These are phyloP conservation scores for Gremmenia infestans DNA, from an alignment of 2,329 filamentous ascomycete species.

Conservation along the genomic window DNA sequence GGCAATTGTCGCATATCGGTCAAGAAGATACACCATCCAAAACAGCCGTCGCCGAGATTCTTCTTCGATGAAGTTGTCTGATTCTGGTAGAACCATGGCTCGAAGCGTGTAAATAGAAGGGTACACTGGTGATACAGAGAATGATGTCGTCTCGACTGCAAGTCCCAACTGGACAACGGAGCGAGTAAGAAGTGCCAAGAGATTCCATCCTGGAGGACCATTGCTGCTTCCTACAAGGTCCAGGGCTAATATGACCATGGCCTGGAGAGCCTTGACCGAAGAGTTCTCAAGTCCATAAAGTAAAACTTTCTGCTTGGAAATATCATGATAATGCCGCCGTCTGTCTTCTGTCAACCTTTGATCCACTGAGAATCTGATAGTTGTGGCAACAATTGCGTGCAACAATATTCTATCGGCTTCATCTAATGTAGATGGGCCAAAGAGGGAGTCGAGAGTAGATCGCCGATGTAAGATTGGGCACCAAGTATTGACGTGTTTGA, in stretches of 20 bases:
- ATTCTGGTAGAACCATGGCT: slow-evolving; percentile 78
- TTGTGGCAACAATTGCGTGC: slow-evolving; percentile 85
- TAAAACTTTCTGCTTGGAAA: slow-evolving; percentile 80
- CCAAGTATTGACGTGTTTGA: slow-evolving; percentile 77
- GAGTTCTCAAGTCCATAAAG: slow-evolving; percentile 87
- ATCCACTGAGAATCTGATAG: slow-evolving; percentile 78
- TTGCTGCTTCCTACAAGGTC: slow-evolving; percentile 84
- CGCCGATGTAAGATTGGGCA: slow-evolving; percentile 87
- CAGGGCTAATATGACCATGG: slow-evolving; percentile 78
- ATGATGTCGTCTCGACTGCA: slow-evolving; percentile 75
- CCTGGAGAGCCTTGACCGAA: slow-evolving; percentile 82
- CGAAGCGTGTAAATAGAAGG: slow-evolving; percentile 85
- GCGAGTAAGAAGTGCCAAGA: slow-evolving; percentile 81
- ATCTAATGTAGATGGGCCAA: slow-evolving; percentile 69
- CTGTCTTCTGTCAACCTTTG: slow-evolving; percentile 66
- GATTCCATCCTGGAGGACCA: slow-evolving; percentile 86
- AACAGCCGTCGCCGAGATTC: slow-evolving; percentile 80
- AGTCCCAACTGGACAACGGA: slow-evolving; percentile 85
- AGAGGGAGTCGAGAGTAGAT: slow-evolving; percentile 75
- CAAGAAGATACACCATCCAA: slow-evolving; percentile 91
- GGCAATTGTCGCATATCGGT: slow-evolving; percentile 84
- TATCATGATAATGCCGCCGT: slow-evolving; percentile 69
- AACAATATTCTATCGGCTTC: slow-evolving; percentile 79
- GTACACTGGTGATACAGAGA: slow-evolving; percentile 71
- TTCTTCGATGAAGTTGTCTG: slow-evolving; percentile 83